Conservation (phyloP, 345 rosid genomes). For the Melaleuca quinquenervia region DNA sequence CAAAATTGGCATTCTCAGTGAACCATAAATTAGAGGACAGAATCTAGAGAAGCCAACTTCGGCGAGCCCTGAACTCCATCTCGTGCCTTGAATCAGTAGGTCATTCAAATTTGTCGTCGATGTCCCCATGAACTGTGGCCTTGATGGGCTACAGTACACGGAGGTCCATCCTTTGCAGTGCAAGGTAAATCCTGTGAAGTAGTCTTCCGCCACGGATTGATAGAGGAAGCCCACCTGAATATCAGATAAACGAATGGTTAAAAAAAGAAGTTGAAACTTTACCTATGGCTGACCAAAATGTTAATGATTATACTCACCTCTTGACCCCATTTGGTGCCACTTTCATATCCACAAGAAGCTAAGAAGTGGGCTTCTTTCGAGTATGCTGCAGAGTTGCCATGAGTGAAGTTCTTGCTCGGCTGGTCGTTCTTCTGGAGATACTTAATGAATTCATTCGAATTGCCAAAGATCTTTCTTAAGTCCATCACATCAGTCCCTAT, state of each 20-base stretch:
- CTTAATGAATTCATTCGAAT: slow-evolving; percentile 18
- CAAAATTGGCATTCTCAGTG: slow-evolving; percentile 11
- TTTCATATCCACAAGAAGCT: slow-evolving; percentile 23
- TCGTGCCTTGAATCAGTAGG: slow-evolving; percentile 9
- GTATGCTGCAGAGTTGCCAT: neutral
- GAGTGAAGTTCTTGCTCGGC: neutral
- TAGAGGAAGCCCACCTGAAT: slow-evolving; percentile 32
- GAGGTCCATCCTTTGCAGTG: slow-evolving; percentile 35
- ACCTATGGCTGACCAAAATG: neutral
- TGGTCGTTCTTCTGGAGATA: neutral
- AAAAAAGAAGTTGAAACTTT: neutral
- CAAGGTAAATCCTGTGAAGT: slow-evolving; percentile 18
- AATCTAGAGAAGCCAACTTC: slow-evolving; percentile 21
- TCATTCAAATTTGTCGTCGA: slow-evolving; percentile 14
- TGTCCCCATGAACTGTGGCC: slow-evolving; percentile 29
- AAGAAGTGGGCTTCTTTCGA: slow-evolving; percentile 5
- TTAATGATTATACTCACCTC: slow-evolving; percentile 7
- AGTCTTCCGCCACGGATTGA: slow-evolving; percentile 25
- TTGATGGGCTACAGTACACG: slow-evolving; percentile 13
- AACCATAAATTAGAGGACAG: slow-evolving; percentile 30
- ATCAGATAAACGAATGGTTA: neutral
- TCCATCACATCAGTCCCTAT: slow-evolving; percentile 3
- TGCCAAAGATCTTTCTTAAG: slow-evolving; percentile 10
- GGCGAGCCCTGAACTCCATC: slow-evolving; percentile 29
- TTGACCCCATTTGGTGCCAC: slow-evolving; percentile 26